These are phyloP conservation scores for Lecanicillium sp. DNA, from an alignment of 2,329 filamentous ascomycete genomes.

Conservation along the genomic window DNA sequence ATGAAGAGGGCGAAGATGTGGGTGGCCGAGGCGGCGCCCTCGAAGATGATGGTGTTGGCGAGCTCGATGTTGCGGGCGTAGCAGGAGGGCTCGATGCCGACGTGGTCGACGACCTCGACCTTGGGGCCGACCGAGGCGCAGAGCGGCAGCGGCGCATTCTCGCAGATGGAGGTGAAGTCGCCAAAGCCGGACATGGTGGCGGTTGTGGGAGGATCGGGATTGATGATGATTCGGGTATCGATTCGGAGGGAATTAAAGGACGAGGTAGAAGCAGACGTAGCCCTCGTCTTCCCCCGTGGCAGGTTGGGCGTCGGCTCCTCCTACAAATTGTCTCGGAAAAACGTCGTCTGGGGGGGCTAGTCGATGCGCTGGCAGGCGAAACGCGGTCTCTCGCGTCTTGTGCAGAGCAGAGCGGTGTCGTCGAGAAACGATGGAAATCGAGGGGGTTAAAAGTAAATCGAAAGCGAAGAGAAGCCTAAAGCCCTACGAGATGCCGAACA, in stretches of 20 bases:
- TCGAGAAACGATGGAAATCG: too few relatives aligned
- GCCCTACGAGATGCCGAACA: neutral
- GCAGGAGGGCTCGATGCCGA: conserved; percentile 82
- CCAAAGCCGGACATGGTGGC: conserved; percentile 73
- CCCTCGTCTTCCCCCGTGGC: neutral
- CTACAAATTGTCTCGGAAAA: neutral
- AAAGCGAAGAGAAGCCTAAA: too few relatives aligned
- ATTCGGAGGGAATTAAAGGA: neutral
- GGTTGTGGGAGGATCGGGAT: neutral
- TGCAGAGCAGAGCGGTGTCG: neutral
- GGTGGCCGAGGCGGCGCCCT: conserved; percentile 83
- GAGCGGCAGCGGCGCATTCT: conserved; percentile 75
- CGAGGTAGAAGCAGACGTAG: neutral
- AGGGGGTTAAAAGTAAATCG: too few relatives aligned
- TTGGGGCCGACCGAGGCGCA: conserved; percentile 79
- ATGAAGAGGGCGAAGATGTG: conserved; percentile 87
- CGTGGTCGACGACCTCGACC: conserved; percentile 58
- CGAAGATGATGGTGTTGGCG: conserved; percentile 97
- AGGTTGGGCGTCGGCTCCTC: neutral
- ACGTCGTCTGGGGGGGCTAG: neutral
- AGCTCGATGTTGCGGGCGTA: conserved; percentile 93
- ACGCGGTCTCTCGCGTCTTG: neutral
- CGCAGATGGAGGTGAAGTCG: conserved; percentile 82
- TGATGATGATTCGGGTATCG: neutral
- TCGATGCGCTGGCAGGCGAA: neutral